A percentile compares a stretch with the other conserved stretches of the same genome.
These are phyloP conservation scores for Backusella parvicylindrica DNA, from an alignment of 192 early-diverging fungal genomes.

Conservation along the genomic window DNA sequence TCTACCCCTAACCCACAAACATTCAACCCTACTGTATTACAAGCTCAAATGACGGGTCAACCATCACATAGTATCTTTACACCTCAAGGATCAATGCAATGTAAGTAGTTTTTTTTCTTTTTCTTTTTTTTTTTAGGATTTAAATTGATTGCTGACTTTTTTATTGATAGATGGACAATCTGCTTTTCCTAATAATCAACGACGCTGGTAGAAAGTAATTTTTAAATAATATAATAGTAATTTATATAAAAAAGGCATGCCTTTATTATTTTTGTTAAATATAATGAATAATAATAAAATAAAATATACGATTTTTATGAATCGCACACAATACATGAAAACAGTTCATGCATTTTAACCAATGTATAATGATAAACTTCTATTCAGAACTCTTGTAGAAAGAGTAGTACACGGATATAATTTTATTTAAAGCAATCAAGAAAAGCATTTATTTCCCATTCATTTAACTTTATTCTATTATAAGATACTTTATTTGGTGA, in stretches of 20 bases:
- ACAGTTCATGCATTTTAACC: too few relatives aligned
- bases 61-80: constrained; percentile 19
- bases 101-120: constrained; percentile 6
- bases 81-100: constrained; percentile 28
- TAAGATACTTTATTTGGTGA: too few relatives aligned
- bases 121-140: neutral
- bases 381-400: too few relatives aligned
- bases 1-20: constrained; percentile 22
- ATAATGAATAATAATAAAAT: neutral
- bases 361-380: too few relatives aligned
- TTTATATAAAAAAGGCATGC: neutral
- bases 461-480: too few relatives aligned
- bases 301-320: too few relatives aligned
- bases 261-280: neutral
- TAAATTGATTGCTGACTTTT: too few relatives aligned
- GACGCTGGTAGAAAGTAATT: constrained; percentile 13
- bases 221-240: neutral
- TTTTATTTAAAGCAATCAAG: too few relatives aligned
- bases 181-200: constrained; percentile 17
- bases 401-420: too few relatives aligned
- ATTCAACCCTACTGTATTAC: constrained; percentile 16
- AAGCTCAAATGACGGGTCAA: neutral
- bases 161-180: constrained; percentile 17
- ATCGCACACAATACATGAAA: too few relatives aligned
- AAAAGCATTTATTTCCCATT: too few relatives aligned